Evolutionary conservation across 139 green algal species (phyloP), one percentile per base, ranked within the genome.

Genomic region (Asterochloris erici): DNA sequence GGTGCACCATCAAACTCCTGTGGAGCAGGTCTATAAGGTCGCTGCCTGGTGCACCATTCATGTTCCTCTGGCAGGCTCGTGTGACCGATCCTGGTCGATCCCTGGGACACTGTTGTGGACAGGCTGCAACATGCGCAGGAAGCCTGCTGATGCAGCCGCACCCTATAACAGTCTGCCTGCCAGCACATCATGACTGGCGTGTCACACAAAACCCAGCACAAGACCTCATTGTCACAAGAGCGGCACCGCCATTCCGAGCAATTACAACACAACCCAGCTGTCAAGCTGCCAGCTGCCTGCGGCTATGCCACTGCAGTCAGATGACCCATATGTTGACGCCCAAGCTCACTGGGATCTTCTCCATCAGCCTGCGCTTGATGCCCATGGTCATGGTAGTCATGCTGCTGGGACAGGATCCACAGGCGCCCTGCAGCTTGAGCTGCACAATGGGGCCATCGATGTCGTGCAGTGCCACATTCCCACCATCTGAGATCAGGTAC

Each of bases 321-420:
- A 73, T 21, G 66, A 21, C 9, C 1, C 2, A 26, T 9, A 73
- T 73, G 4, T 21, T 21, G 4, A 24, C 6, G 66, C 66, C 19
- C 9, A 73, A 10, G 27, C 90, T 80, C 81, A 95, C 93, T 26
- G 96, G 97, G 70, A 99, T 99, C 27, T 87, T 91, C 88, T 99
- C 97, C 91, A 97, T 98, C 10, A 99, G 88, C 13, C 95, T 85
- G 10, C 95, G 88, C 88, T 99, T 95, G 86, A 99, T 99, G 83
- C 97, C 97, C 96, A 99, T 99, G 16, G 95, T 98, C 97, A 99
- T 99, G 62, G 97, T 99, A 14, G 95, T 95, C 12, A 91, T 91
- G 0, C 90, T 96, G 78, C 84, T 93, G 61, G 97, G 97, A 88
- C 97, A 99, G 13, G 91, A 97, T 14, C 97, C 97, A 85, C 97